Evolutionary conservation across 352 stramenopile genomes (phyloP).

Genomic region (Aphanomyces invadans): DNA sequence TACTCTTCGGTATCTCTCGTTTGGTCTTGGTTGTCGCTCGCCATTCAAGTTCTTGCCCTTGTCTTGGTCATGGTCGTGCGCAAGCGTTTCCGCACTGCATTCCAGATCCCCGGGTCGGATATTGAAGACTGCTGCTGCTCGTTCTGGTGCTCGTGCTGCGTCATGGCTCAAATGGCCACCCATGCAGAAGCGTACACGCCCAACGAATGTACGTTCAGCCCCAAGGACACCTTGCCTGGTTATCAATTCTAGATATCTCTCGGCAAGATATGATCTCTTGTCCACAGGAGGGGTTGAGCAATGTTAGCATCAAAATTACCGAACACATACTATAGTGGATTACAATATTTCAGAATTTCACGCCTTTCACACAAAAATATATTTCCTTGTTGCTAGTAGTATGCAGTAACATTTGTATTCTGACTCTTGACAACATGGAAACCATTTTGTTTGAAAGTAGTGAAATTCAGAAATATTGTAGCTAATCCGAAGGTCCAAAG

Average conservation of each 20-base stretch:
- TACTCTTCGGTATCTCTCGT: neutral
- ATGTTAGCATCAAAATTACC: too few species aligned
- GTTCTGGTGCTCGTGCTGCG: slow-evolving; percentile 41
- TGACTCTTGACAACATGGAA: too few species aligned
- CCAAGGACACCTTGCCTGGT: slow-evolving; percentile 40
- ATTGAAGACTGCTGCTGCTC: slow-evolving; percentile 32
- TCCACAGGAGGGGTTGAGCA: too few species aligned
- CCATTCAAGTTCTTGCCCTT: neutral
- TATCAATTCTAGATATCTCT: slow-evolving; percentile 22
- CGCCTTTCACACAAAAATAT: too few species aligned
- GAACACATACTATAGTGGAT: too few species aligned
- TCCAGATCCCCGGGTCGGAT: slow-evolving; percentile 44
- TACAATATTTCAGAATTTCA: too few species aligned
- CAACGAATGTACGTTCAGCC: slow-evolving; percentile 41
- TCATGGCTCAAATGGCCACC: slow-evolving; percentile 51
- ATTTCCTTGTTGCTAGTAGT: too few species aligned
- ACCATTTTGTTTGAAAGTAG: too few species aligned
- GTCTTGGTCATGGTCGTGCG: slow-evolving; percentile 27
- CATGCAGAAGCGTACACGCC: slow-evolving; percentile 54
- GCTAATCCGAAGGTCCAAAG: too few species aligned
- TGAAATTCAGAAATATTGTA: too few species aligned
- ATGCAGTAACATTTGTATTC: too few species aligned
- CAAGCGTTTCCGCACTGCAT: slow-evolving; percentile 33
- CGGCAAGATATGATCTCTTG: too few species aligned
- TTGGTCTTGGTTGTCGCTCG: neutral